Conservation (phyloP, 495 filamentous ascomycete species). For the Xylaria castorea region DNA sequence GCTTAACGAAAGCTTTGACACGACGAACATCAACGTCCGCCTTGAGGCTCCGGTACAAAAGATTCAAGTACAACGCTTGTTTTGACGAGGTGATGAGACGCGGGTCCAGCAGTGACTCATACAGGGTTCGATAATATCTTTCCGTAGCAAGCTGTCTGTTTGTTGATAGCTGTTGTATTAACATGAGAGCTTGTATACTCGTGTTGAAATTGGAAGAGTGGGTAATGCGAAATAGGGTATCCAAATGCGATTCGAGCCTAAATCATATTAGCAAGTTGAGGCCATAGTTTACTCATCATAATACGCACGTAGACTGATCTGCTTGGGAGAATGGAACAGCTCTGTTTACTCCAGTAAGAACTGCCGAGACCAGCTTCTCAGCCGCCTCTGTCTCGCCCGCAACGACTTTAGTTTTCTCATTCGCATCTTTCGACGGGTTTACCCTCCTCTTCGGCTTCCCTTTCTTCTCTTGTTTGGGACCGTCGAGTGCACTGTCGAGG, state of each 20-base stretch:
- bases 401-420: constrained; percentile 31
- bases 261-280: constrained; percentile 30
- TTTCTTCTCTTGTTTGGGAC: constrained; percentile 31
- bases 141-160: constrained; percentile 79
- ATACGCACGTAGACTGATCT: constrained; percentile 71
- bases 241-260: constrained; percentile 82
- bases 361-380: constrained; percentile 88
- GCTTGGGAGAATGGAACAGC: constrained; percentile 90
- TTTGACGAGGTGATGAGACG: constrained; percentile 89
- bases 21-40: constrained; percentile 84
- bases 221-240: constrained; percentile 92
- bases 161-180: constrained; percentile 89
- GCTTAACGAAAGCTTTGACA: constrained; percentile 93
- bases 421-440: constrained; percentile 30
- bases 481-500: constrained; percentile 34
- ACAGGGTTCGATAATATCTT: constrained; percentile 92
- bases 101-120: constrained; percentile 92
- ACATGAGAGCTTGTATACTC: constrained; percentile 91
- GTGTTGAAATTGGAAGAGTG: constrained; percentile 99
- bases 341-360: constrained; percentile 93
- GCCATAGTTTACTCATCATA: constrained; percentile 1
- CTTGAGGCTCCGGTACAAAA: constrained; percentile 86
- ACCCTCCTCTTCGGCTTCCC: constrained; percentile 42
- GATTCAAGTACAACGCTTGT: constrained; percentile 91
- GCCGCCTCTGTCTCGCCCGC: constrained; percentile 61